Evolutionary conservation across 352 stramenopile genomes (phyloP).

Genomic region (Blastocystis sp.): DNA sequence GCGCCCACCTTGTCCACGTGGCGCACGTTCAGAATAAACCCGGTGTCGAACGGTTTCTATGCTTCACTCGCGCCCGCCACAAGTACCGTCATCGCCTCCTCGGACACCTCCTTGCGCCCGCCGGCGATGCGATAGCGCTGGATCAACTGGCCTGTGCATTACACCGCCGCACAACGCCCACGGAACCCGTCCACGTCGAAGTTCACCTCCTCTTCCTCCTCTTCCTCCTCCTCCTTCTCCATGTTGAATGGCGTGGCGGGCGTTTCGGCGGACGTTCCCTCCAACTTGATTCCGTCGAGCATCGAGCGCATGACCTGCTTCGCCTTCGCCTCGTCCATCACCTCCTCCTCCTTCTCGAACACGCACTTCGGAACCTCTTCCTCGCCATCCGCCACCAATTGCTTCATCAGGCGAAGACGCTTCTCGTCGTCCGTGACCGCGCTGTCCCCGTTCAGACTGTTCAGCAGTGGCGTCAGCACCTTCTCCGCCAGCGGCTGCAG

Average conservation of each 20-base stretch:
- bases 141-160: slow-evolving; percentile 20
- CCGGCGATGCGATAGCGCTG: background rate
- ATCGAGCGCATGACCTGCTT: slow-evolving; percentile 13
- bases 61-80: background rate
- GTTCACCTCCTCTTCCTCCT: background rate
- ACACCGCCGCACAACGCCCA: background rate
- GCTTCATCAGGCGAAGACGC: background rate
- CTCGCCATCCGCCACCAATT: background rate
- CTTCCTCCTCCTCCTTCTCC: background rate
- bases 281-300: background rate
- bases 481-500: background rate
- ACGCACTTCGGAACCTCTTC: background rate
- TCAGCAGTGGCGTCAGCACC: background rate
- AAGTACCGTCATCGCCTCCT: background rate
- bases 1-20: slow-evolving; percentile 28
- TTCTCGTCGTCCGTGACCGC: background rate
- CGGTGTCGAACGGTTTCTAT: slow-evolving; percentile 17
- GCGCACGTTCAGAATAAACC: slow-evolving; percentile 11
- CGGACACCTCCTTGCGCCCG: background rate
- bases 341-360: background rate
- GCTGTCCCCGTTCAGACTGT: background rate
- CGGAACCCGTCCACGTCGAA: background rate
- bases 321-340: slow-evolving; percentile 10
- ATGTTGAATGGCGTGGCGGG: background rate
- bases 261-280: background rate